A percentile compares a stretch with the other conserved stretches of the same genome.
Conservation (phyloP, 805 yeast genomes). For the Dipodascus geniculatus region DNA sequence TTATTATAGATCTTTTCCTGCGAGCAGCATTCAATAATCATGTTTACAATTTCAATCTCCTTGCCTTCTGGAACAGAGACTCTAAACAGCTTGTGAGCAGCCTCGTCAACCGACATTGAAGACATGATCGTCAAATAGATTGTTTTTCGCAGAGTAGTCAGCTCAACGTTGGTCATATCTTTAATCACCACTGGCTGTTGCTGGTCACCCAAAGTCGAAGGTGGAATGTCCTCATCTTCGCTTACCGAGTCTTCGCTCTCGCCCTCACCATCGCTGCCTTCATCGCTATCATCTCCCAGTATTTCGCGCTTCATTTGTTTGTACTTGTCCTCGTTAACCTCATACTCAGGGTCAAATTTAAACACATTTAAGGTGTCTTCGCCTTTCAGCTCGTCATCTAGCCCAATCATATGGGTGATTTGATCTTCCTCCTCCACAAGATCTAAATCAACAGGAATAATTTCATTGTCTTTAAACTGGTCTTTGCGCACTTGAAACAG, state of each 20-base stretch:
- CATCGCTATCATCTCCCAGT: slow-evolving; percentile 29
- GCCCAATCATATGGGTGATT: slow-evolving; percentile 40
- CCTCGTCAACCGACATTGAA: slow-evolving; percentile 84
- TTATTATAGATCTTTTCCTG: slow-evolving; percentile 83
- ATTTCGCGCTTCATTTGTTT: slow-evolving; percentile 32
- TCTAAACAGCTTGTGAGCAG: slow-evolving; percentile 70
- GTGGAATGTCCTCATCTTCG: slow-evolving; percentile 1
- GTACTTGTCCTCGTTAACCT: slow-evolving; percentile 39
- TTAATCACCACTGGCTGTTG: slow-evolving; percentile 26
- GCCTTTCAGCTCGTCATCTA: slow-evolving; percentile 40
- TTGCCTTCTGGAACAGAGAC: slow-evolving; percentile 26
- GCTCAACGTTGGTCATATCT: slow-evolving; percentile 60
- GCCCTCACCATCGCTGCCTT: slow-evolving; percentile 6
- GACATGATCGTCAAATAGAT: slow-evolving; percentile 81
- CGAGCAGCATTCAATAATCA: slow-evolving; percentile 68
- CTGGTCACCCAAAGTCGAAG: not conserved
- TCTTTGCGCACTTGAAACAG: slow-evolving; percentile 40
- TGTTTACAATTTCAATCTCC: slow-evolving; percentile 45
- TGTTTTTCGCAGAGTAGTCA: slow-evolving; percentile 56
- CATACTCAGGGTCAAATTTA: slow-evolving; percentile 38
- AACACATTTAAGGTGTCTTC: slow-evolving; percentile 40
- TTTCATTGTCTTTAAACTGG: slow-evolving; percentile 30
- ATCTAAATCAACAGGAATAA: slow-evolving; percentile 39
- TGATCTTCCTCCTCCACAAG: slow-evolving; percentile 52
- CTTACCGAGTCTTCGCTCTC: slow-evolving; percentile 10